Evolutionary conservation across 2,329 filamentous ascomycete species (phyloP).

Genomic region (Uncinocarpus reesii): DNA sequence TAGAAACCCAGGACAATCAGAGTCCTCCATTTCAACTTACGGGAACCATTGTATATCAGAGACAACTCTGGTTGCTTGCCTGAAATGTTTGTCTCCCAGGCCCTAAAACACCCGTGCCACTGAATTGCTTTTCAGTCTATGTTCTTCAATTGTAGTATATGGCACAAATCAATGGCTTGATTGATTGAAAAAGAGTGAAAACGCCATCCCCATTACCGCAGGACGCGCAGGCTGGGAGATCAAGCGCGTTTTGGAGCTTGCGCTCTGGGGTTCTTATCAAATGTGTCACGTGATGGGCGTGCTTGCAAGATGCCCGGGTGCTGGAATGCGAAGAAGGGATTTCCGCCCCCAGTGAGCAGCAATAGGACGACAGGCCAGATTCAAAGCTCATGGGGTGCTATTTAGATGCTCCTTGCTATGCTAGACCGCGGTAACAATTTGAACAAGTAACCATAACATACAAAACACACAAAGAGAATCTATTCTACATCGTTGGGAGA

Average conservation of each 20-base stretch:
- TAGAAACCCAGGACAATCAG: too few relatives aligned
- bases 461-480: constrained; percentile 5
- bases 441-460: constrained; percentile 1
- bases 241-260: too few relatives aligned
- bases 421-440: background rate
- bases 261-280: too few relatives aligned
- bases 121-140: background rate
- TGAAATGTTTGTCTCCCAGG: background rate
- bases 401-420: background rate
- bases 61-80: background rate
- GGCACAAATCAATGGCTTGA: background rate
- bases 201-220: too few relatives aligned
- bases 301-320: too few relatives aligned
- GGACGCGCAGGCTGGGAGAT: too few relatives aligned
- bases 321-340: too few relatives aligned
- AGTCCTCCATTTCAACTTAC: constrained; percentile 2
- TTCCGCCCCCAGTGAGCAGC: too few relatives aligned
- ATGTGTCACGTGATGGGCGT: too few relatives aligned
- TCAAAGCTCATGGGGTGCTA: background rate
- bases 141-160: background rate
- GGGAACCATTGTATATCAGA: background rate
- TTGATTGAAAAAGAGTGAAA: too few relatives aligned
- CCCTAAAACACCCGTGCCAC: background rate
- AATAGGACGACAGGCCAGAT: too few relatives aligned
- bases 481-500: constrained; percentile 5